Percentiles rank a stretch among this genome's conserved stretches.
These are phyloP conservation scores for Bremia lactucae DNA, from an alignment of 352 stramenopile species.

Conservation along the genomic window DNA sequence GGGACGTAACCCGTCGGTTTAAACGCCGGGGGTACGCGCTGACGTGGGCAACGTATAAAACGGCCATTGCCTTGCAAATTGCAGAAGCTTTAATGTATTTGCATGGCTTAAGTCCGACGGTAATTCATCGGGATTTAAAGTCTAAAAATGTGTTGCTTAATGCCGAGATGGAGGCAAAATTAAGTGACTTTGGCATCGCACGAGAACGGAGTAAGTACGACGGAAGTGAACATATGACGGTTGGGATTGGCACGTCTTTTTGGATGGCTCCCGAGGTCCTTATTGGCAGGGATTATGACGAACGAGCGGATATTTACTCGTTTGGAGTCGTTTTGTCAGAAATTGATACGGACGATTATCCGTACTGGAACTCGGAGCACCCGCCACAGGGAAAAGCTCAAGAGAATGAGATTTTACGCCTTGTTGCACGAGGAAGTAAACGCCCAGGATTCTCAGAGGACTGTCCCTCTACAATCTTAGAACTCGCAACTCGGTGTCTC, in stretches of 20 bases:
- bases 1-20: conserved; percentile 29
- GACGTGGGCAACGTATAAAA: conserved; percentile 36
- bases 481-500: conserved; percentile 39
- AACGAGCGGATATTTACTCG: conserved; percentile 46
- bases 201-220: conserved; percentile 18
- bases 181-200: conserved; percentile 57
- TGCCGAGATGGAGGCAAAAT: conserved; percentile 45
- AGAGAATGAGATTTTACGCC: conserved; percentile 49
- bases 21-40: conserved; percentile 24
- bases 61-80: conserved; percentile 36
- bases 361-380: conserved; percentile 26
- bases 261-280: conserved; percentile 50
- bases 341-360: conserved; percentile 39
- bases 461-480: conserved; percentile 36
- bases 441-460: conserved; percentile 39
- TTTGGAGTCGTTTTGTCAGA: conserved; percentile 44
- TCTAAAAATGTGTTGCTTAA: conserved; percentile 45
- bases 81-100: conserved; percentile 40
- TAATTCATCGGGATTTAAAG: conserved; percentile 39
- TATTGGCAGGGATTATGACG: conserved; percentile 37
- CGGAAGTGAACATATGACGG: conserved; percentile 32
- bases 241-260: conserved; percentile 27
- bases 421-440: conserved; percentile 38
- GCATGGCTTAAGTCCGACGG: conserved; percentile 35
- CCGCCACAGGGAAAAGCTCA: conserved; percentile 28